Evolutionary conservation across 2,329 filamentous ascomycete genomes (phyloP), one percentile per base, ranked within the genome.

Genomic region (Diaporthe citriasiana): DNA sequence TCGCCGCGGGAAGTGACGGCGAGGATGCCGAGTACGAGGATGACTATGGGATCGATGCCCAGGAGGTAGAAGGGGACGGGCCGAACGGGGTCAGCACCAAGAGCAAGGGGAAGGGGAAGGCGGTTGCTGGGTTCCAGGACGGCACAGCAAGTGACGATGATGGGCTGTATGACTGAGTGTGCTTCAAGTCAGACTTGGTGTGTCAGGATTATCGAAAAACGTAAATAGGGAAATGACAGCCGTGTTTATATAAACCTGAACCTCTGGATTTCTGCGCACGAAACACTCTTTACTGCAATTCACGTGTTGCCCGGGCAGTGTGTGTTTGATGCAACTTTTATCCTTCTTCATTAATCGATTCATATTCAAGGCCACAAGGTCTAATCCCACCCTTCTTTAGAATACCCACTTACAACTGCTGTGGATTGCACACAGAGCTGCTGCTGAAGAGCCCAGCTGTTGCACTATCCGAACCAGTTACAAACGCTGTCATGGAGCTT

Each of bases 31-130:
- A 81, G 7, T 82, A 82, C 33, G 82, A 82, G 53, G 81, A 81
- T 4, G 78, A 79, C 22, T 79, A 81, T 68, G 80, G 78, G 35
- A 77, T 74, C n/a, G 77, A 73, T 12, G 66, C 77, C 1, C 59
- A 47, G 71, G 73, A 79, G 70, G 82, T 79, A n/a, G 72, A 45
- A 10, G 69, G 30, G 1, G 79, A 78, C 8, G 77, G 79, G 17
- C 81, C 56, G 19, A 79, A 76, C 12, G 75, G 80, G 60, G 45
- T 45, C 57, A 70, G 60, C 57, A 70, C 47, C 45, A 78, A 76
- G 75, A 76, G 79, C n/a, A 89, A 90, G 78, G 88, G 88, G 10
- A 91, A 91, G 80, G 89, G 86, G 1, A 91, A 90, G 78, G 89
- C 85, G 3, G 82, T 86, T 22, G 86, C 85, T 74, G 82, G 83